Conservation (phyloP, 371 early-diverging fungal genomes). For the Syncephalis fuscata region DNA sequence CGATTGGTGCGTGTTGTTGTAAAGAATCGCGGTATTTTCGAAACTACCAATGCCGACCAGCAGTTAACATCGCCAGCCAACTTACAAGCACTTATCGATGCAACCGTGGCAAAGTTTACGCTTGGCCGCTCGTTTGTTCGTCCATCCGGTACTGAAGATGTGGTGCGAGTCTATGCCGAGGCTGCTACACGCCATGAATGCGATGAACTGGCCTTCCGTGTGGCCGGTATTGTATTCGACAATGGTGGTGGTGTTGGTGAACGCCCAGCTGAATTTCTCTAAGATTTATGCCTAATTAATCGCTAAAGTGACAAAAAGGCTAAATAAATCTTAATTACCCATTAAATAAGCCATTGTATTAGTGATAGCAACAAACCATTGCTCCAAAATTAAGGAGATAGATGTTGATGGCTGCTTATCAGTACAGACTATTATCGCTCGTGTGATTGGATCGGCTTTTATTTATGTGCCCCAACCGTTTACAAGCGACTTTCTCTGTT, state of each 20-base stretch:
- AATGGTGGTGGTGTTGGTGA: conserved; percentile 82
- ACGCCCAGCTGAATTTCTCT: conserved; percentile 35
- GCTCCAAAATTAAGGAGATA: no score
- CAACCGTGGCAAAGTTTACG: conserved; percentile 57
- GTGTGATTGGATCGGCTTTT: no score
- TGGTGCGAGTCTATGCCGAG: conserved; percentile 97
- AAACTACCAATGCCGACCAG: conserved; percentile 92
- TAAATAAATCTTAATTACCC: no score
- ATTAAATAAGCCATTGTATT: no score
- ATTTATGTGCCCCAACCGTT: no score
- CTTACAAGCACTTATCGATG: conserved; percentile 81
- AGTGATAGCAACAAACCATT: no score
- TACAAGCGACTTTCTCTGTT: no score
- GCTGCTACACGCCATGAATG: conserved; percentile 77
- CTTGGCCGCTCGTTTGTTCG: conserved; percentile 90
- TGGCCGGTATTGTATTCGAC: conserved; percentile 78
- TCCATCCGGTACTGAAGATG: conserved; percentile 99
- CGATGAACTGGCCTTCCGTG: conserved; percentile 61
- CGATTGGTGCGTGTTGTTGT: conserved; percentile 93
- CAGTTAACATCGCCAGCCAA: conserved; percentile 72
- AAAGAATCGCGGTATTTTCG: conserved; percentile 68
- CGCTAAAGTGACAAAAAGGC: no score
- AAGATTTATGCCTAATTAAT: neutral
- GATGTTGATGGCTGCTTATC: no score
- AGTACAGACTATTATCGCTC: no score